Evolutionary conservation across 768 basidiomycete genomes (phyloP).

Genomic region (Suillus luteus): DNA sequence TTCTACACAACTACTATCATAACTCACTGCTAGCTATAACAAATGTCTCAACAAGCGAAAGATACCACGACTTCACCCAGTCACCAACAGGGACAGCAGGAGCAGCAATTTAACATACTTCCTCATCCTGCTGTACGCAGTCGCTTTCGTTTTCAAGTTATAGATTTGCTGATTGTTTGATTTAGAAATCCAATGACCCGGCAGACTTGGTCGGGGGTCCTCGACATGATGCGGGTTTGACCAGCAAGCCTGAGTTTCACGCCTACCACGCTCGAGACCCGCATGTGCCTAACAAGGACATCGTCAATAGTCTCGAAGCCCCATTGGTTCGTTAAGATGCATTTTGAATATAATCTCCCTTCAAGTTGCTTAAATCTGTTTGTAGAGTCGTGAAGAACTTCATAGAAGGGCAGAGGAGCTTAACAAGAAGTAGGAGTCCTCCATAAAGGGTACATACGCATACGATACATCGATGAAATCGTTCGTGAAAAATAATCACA

Average conservation of each 20-base stretch:
- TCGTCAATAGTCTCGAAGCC: conserved; percentile 46
- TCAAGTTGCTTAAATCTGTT: not conserved
- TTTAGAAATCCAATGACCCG: conserved; percentile 63
- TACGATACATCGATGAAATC: too few species aligned
- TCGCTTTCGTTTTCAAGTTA: not conserved
- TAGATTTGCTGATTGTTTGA: not conserved
- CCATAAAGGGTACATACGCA: not conserved
- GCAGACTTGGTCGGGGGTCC: conserved; percentile 44
- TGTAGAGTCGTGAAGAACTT: conserved; percentile 55
- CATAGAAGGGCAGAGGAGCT: conserved; percentile 47
- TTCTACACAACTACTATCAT: not conserved
- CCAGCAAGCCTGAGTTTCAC: conserved; percentile 39
- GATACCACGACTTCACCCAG: not conserved
- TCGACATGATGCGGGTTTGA: conserved; percentile 39
- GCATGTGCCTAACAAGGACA: conserved; percentile 46
- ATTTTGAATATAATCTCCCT: not conserved
- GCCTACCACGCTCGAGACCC: conserved; percentile 56
- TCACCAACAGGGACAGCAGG: conserved; percentile 19
- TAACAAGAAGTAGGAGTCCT: conserved; percentile 35
- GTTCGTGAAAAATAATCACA: too few species aligned
- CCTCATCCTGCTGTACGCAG: conserved; percentile 62
- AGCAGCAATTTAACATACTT: conserved; percentile 51
- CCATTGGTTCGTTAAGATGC: conserved; percentile 44
- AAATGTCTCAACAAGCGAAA: conserved; percentile 8
- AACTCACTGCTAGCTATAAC: not conserved